Evolutionary conservation across 208 protist species (phyloP).

Genomic region (Leishmania aethiopica): DNA sequence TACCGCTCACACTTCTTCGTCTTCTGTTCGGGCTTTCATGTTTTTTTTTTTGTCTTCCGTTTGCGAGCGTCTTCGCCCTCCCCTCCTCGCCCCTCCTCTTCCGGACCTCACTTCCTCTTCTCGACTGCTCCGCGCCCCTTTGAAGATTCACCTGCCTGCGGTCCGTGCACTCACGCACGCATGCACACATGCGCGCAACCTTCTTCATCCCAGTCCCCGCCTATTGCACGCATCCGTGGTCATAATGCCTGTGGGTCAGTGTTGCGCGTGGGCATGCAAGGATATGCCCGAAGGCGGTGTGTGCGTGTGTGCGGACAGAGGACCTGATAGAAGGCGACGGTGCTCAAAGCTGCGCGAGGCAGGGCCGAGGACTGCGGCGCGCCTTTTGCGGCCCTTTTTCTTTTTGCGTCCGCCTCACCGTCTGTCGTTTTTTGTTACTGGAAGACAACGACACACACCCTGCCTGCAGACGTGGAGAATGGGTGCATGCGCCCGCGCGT

Average conservation of each 20-base stretch:
- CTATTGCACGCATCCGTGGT: not conserved
- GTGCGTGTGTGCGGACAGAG: not conserved
- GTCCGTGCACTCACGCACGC: too few species aligned
- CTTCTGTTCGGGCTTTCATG: too few species aligned
- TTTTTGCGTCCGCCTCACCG: not conserved
- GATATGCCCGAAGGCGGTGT: not conserved
- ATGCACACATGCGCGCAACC: not conserved
- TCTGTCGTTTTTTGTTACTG: not conserved
- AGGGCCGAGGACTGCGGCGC: not conserved
- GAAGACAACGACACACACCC: not conserved
- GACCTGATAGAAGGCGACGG: not conserved
- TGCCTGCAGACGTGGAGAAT: not conserved
- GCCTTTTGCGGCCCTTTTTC: not conserved
- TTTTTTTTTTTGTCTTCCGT: not conserved
- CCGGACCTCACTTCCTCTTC: not conserved
- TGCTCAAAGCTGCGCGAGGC: not conserved
- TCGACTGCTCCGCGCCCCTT: not conserved
- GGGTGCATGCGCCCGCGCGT: not conserved
- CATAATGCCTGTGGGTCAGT: not conserved
- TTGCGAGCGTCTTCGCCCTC: not conserved
- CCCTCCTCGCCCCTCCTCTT: not conserved
- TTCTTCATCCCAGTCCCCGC: not conserved
- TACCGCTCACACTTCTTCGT: not conserved
- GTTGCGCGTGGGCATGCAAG: not conserved
- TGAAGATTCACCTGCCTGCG: not conserved